Conservation (phyloP, 1,139 yeast species). For the Pneumocystis canis region DNA sequence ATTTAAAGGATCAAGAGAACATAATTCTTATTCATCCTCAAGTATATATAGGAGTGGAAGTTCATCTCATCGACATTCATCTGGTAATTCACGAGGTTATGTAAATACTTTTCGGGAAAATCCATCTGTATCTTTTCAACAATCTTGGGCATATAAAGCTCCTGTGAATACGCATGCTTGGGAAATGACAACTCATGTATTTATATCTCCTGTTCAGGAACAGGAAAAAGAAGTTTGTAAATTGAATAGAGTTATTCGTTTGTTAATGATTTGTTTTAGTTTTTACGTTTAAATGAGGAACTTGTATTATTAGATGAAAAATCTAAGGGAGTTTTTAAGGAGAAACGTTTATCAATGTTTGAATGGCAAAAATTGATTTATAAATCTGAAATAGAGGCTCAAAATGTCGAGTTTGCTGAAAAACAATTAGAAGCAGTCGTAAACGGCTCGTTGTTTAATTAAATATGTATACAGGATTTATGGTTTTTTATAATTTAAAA, state of each 20-base stretch:
- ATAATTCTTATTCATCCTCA: not conserved
- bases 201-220: not conserved
- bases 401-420: slow-evolving; percentile 13
- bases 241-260: not conserved
- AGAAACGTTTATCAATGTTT: slow-evolving; percentile 11
- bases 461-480: not conserved
- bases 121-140: not conserved
- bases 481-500: not conserved
- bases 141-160: not conserved
- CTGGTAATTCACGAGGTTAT: not conserved
- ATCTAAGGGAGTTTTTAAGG: slow-evolving; percentile 6
- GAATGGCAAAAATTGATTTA: slow-evolving; percentile 12
- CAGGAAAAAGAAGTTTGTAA: not conserved
- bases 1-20: not conserved
- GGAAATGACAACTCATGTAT: not conserved
- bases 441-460: slow-evolving; percentile 3
- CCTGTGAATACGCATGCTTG: not conserved
- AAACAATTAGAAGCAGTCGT: slow-evolving; percentile 10
- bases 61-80: not conserved
- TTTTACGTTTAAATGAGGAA: slow-evolving; percentile 9
- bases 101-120: not conserved
- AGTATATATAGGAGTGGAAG: not conserved
- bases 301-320: slow-evolving; percentile 10
- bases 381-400: slow-evolving; percentile 11
- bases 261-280: not conserved